A percentile compares a stretch with the other conserved stretches of the same genome.
phyloP scores from a whole-genome alignment of 768 basidiomycete species.

The Lentinus tigrinus region DNA sequence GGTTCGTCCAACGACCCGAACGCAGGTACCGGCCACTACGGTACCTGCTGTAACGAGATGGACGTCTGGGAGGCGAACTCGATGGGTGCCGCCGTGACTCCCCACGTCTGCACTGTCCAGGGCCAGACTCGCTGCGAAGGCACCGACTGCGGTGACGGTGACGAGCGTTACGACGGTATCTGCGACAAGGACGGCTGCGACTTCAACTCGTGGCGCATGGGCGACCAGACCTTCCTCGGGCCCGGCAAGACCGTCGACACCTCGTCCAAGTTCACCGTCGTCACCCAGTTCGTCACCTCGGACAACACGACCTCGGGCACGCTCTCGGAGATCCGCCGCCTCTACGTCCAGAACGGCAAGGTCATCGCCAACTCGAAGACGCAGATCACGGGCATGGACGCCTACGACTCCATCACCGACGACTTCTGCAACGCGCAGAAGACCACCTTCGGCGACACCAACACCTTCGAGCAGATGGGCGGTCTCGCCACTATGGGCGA shows the following conservation, averaged over 20 bases:
- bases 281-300: slow-evolving; percentile 55
- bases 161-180: slow-evolving; percentile 40
- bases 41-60: slow-evolving; percentile 35
- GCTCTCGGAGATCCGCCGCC: slow-evolving; percentile 51
- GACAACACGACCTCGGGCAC: slow-evolving; percentile 44
- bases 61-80: slow-evolving; percentile 36
- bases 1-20: slow-evolving; percentile 24
- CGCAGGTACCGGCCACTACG: slow-evolving; percentile 28
- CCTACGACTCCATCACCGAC: slow-evolving; percentile 48
- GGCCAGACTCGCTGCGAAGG: slow-evolving; percentile 49
- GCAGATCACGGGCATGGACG: slow-evolving; percentile 43
- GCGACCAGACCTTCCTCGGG: slow-evolving; percentile 47
- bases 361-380: slow-evolving; percentile 52
- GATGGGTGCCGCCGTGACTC: slow-evolving; percentile 28
- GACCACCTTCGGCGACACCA: slow-evolving; percentile 43
- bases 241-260: slow-evolving; percentile 50
- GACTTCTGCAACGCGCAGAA: slow-evolving; percentile 48
- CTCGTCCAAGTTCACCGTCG: slow-evolving; percentile 49
- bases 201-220: slow-evolving; percentile 63
- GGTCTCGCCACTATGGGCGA: slow-evolving; percentile 36
- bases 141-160: slow-evolving; percentile 32
- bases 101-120: slow-evolving; percentile 34
- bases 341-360: slow-evolving; percentile 53
- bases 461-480: slow-evolving; percentile 41
- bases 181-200: slow-evolving; percentile 61